Evolutionary conservation across 2,329 filamentous ascomycete genomes (phyloP), one percentile per base, ranked within the genome.

Genomic region (Colletotrichum horii): DNA sequence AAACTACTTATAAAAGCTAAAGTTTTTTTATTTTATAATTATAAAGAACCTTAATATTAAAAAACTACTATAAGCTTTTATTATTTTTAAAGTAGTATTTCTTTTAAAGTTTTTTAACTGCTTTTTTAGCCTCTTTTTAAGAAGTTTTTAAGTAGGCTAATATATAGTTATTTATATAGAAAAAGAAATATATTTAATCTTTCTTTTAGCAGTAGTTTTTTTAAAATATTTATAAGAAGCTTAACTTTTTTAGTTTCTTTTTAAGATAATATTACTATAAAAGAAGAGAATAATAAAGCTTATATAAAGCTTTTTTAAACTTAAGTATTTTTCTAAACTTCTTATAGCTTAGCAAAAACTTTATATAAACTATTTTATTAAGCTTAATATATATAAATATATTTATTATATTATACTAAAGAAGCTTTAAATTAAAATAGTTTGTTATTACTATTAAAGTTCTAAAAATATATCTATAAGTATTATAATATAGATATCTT

Each of bases 101-200:
- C n/a, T n/a, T n/a, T n/a, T n/a, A n/a, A n/a, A n/a, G n/a, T n/a
- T n/a, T n/a, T n/a, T n/a, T n/a, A n/a, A n/a, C n/a, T n/a, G n/a
- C n/a, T n/a, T n/a, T n/a, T n/a, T n/a, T n/a, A n/a, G n/a, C n/a
- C n/a, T n/a, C n/a, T n/a, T n/a, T n/a, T 26, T 14, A 15, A 19
- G 3, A 30, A 1, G 0, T 1, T n/a, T 4, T 19, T 16, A 24
- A 15, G 8, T 26, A 65, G 6, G 0, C 8, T 48, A 65, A 8
- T 26, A 65, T 48, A 48, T 48, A 65, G 14, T 64, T 38, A 64
- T 64, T 3, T 22, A 64, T 38, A 26, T 64, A 64, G 4, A 43
- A 43, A 7, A 64, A 65, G 9, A 48, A 48, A 1, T 19, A 26
- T 28, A 65, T 8, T 30, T 48, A 26, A 11, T 24, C 3, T 4